These are phyloP conservation scores for Biscogniauxia mediterranea DNA, from an alignment of 2,329 filamentous ascomycete species.

Conservation along the genomic window DNA sequence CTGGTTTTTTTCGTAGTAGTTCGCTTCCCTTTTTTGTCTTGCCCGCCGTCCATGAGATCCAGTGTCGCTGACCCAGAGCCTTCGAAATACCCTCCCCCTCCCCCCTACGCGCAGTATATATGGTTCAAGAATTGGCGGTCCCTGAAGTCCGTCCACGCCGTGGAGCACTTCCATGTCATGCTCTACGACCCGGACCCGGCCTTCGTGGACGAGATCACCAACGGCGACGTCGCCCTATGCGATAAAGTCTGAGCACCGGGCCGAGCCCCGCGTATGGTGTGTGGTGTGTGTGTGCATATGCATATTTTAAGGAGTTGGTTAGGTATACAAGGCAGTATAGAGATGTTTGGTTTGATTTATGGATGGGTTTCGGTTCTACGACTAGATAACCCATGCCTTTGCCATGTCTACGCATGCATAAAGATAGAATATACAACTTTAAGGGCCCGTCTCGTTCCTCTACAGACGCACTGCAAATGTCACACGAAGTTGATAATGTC, in stretches of 20 bases:
- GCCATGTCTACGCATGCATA: no score
- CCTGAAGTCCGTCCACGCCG: conserved; percentile 79
- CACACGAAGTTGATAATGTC: neutral
- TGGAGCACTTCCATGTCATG: conserved; percentile 97
- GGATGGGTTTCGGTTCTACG: no score
- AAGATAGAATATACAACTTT: no score
- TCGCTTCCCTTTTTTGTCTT: no score
- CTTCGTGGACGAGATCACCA: conserved; percentile 69
- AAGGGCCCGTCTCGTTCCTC: no score
- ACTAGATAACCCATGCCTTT: no score
- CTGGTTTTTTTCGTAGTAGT: neutral
- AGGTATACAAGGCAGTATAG: no score
- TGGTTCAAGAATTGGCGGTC: conserved; percentile 91
- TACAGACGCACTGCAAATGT: neutral
- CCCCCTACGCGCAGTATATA: conserved; percentile 37
- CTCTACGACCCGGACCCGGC: conserved; percentile 70
- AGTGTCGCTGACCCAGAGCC: conserved; percentile 1
- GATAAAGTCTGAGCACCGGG: conserved; percentile 35
- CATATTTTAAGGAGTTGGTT: no score
- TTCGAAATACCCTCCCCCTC: neutral
- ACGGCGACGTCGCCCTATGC: conserved; percentile 68
- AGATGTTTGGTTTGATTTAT: no score
- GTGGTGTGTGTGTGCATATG: no score
- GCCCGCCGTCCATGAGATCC: neutral
- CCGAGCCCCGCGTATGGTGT: no score